Conservation (phyloP, 352 stramenopile species). For the Poterioochromonas sp. region DNA sequence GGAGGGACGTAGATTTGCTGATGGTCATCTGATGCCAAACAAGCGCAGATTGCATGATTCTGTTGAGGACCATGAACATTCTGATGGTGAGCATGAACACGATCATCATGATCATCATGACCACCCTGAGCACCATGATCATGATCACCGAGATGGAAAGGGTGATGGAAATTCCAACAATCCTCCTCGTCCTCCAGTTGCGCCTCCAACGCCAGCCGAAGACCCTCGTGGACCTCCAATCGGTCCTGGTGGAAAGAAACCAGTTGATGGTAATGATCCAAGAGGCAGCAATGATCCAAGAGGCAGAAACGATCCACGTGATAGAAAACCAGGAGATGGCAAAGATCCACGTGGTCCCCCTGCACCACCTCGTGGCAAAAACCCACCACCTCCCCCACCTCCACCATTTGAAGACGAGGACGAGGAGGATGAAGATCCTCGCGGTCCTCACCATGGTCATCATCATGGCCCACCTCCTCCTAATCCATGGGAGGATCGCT, state of each 20-base stretch:
- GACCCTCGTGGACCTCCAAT: neutral
- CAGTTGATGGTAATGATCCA: neutral
- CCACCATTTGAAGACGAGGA: neutral
- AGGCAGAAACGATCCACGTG: neutral
- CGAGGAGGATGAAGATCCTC: neutral
- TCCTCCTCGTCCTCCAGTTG: neutral
- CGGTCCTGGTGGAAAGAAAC: neutral
- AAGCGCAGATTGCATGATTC: too few relatives aligned
- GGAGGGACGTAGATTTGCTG: too few relatives aligned
- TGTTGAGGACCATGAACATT: neutral
- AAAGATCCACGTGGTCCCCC: neutral
- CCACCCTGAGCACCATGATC: neutral
- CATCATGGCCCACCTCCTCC: neutral
- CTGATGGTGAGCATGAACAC: neutral
- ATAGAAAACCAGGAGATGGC: neutral
- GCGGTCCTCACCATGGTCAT: neutral
- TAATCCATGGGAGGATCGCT: neutral
- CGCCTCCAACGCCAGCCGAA: neutral
- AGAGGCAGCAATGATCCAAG: neutral
- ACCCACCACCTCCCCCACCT: too few relatives aligned
- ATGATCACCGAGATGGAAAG: neutral
- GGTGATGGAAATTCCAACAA: neutral
- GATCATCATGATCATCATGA: constrained; percentile 7
- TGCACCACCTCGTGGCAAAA: neutral
- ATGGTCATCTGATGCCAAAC: too few relatives aligned